Evolutionary conservation across 495 filamentous ascomycete species (phyloP).

Genomic region (Astrothelium macrocarpum): DNA sequence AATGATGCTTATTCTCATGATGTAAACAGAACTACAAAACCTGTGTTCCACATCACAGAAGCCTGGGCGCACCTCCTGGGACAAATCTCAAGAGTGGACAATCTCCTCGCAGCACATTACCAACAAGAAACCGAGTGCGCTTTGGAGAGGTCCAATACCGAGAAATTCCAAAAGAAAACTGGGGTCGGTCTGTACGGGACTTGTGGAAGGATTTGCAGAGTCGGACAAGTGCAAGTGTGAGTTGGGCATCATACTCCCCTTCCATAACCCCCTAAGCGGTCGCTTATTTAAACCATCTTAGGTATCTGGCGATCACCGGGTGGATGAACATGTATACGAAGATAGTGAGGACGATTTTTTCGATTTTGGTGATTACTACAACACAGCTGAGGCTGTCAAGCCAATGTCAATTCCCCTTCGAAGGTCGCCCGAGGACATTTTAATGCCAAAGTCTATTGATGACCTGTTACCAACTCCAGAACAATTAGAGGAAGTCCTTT

Average conservation of each 20-base stretch:
- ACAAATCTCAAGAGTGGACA: not conserved
- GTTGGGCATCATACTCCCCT: not conserved
- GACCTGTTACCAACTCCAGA: not conserved
- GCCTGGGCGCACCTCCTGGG: not conserved
- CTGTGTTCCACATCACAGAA: not conserved
- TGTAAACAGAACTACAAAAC: not conserved
- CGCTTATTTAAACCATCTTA: not conserved
- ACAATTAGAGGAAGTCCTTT: not conserved
- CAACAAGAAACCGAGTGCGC: not conserved
- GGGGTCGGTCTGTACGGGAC: not conserved
- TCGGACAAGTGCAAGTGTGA: not conserved
- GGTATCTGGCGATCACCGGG: not conserved
- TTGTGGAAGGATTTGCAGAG: not conserved
- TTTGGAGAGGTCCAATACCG: not conserved
- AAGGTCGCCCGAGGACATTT: not conserved
- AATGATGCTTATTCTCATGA: not conserved
- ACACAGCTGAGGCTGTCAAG: not conserved
- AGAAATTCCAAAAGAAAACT: not conserved
- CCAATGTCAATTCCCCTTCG: not conserved
- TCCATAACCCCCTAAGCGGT: not conserved
- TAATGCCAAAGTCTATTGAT: not conserved
- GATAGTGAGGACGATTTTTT: not conserved
- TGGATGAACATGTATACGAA: not conserved
- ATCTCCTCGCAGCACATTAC: not conserved
- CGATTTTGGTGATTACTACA: not conserved